These are phyloP conservation scores for Jamesozyma rosinii DNA, from an alignment of 805 yeast species.

Conservation along the genomic window DNA sequence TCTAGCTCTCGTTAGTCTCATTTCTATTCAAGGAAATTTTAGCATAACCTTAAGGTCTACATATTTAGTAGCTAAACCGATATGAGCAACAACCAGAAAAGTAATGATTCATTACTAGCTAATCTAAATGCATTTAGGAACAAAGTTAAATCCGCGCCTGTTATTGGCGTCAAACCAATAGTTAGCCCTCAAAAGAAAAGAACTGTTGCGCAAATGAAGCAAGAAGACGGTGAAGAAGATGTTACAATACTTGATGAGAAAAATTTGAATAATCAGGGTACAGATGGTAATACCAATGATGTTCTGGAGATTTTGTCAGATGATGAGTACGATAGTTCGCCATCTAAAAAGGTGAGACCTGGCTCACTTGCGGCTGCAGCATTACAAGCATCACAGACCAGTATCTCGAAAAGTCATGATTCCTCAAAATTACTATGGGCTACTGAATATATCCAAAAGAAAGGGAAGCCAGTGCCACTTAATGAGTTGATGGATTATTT, in stretches of 20 bases:
- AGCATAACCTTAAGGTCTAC: neutral
- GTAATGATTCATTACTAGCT: constrained; percentile 38
- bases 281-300: neutral
- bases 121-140: constrained; percentile 59
- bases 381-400: constrained; percentile 23
- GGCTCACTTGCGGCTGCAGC: constrained; percentile 29
- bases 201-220: constrained; percentile 7
- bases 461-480: constrained; percentile 60
- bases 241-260: constrained; percentile 8
- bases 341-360: constrained; percentile 26
- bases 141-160: constrained; percentile 50
- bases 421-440: constrained; percentile 86
- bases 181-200: constrained; percentile 13
- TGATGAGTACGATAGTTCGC: constrained; percentile 19
- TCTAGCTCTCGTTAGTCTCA: neutral
- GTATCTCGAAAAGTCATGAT: constrained; percentile 39
- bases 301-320: constrained; percentile 11
- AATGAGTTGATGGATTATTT: constrained; percentile 59
- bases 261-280: neutral
- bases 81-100: constrained; percentile 6
- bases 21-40: neutral
- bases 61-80: neutral
- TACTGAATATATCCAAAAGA: constrained; percentile 72
- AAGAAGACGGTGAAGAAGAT: constrained; percentile 10
- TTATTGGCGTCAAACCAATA: constrained; percentile 33